Percentiles rank a stretch among this genome's conserved stretches.
These are phyloP conservation scores for Termitomyces sp. DNA, from an alignment of 768 basidiomycete species.

Conservation along the genomic window DNA sequence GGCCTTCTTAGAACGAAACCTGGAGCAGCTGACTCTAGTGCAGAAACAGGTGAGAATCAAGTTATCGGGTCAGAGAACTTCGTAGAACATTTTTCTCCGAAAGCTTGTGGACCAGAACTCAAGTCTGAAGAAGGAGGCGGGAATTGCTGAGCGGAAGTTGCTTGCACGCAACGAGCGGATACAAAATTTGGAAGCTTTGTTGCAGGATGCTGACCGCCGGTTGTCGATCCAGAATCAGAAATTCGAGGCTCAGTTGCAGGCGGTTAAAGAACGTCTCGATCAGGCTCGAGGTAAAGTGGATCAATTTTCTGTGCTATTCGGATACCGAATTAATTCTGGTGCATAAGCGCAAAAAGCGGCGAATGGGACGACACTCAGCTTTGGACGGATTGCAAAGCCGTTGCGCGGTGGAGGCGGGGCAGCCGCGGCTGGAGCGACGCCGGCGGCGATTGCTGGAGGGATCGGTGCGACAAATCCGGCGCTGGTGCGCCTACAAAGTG, in stretches of 20 bases:
- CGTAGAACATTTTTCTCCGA: slow-evolving; percentile 2
- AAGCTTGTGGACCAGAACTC: slow-evolving; percentile 99
- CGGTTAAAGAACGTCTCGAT: slow-evolving; percentile 87
- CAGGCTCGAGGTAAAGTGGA: slow-evolving; percentile 76
- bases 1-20: slow-evolving; percentile 95
- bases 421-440: slow-evolving; percentile 32
- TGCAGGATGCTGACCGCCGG: slow-evolving; percentile 92
- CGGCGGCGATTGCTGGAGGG: slow-evolving; percentile 35
- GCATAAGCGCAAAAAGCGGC: slow-evolving; percentile 72
- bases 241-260: slow-evolving; percentile 89
- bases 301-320: slow-evolving; percentile 8
- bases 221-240: slow-evolving; percentile 92
- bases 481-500: slow-evolving; percentile 70
- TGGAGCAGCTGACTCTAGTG: slow-evolving; percentile 91
- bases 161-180: slow-evolving; percentile 97
- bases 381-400: slow-evolving; percentile 96
- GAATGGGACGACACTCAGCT: slow-evolving; percentile 65
- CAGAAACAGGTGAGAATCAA: slow-evolving; percentile 82
- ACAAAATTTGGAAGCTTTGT: slow-evolving; percentile 87
- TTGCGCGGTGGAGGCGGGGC: slow-evolving; percentile 88
- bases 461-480: slow-evolving; percentile 52
- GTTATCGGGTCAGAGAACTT: not conserved
- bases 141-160: slow-evolving; percentile 93
- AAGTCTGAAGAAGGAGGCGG: slow-evolving; percentile 93
- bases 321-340: slow-evolving; percentile 8